Base-by-base conservation (phyloP, 164 flowering plant species). In the Platanus orientalis region DNA sequence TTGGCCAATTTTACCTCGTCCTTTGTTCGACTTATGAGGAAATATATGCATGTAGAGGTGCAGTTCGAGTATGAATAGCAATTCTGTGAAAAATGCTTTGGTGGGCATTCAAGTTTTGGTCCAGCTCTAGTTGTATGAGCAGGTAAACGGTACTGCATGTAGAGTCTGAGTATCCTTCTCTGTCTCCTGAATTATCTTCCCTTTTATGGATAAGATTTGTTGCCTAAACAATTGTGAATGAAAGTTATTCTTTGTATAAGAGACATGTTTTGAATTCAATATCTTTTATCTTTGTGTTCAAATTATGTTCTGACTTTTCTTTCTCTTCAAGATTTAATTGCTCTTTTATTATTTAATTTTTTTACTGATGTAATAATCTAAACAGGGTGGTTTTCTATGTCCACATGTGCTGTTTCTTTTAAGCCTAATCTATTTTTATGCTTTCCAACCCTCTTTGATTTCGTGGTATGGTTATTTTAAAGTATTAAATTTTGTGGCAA, bases 51-150 rank as follows among this genome's bases (percentile, higher is more conserved):
- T 68, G 90, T 87, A 39, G 92, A 83, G 61, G 81, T 88, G 64
- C 82, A 81, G 58, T 92, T 88, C 76, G 87, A 81, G 62, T 92
- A 81, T 68, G 87, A 83, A 58, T 92, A 73, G 65, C 36, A 54
- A 7, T 59, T 60, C 53, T 62, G 49, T 36, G 39, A 42, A 47
- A 61, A 54, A 28, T 60, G 29, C 71, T 67, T 52, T 68, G 0
- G 29, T 39, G 20, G 50, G 51, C 30, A 55, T 59, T 61, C 60
- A 48, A 66, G 67, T 66, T 71, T 71, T 68, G 70, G 63, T 61
- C 58, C 53, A 55, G 14, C 53, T 30, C 21, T 45, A 59, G 49
- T 66, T 50, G 47, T 63, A 45, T 49, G 50, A 65, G 70, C 68
- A 50, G 76, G 73, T 69, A 61, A 62, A 29, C 21, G 13, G 36